Conservation (phyloP, 345 rosid species). For the Raphanus sativus region DNA sequence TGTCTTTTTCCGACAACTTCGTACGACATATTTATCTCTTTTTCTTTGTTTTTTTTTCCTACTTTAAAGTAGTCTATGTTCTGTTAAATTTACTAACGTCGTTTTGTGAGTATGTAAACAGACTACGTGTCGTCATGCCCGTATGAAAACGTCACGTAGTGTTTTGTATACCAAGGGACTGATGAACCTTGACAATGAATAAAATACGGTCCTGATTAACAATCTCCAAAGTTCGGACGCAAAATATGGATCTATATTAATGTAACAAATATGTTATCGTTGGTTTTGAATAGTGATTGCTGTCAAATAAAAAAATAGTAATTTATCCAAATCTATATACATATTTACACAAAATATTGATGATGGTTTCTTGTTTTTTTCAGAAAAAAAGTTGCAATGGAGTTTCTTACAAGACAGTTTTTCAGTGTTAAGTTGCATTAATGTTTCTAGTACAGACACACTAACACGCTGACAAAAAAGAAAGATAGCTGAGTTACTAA, state of each 20-base stretch:
- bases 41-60: background rate
- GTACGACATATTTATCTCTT: background rate
- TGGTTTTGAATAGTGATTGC: background rate
- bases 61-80: background rate
- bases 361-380: background rate
- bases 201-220: background rate
- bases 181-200: background rate
- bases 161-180: background rate
- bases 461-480: background rate
- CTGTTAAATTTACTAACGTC: background rate
- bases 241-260: background rate
- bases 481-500: background rate
- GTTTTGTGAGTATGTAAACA: background rate
- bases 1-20: background rate
- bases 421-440: background rate
- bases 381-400: background rate
- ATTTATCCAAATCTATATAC: background rate
- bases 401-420: background rate
- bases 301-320: background rate
- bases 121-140: slow-evolving; percentile 12
- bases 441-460: background rate
- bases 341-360: background rate
- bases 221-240: background rate
- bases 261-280: too few species aligned
- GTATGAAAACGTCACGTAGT: slow-evolving; percentile 19